Percentiles rank a stretch among this genome's conserved stretches.
Conservation (phyloP, 805 yeast genomes). For the Kockiozyma suomiensis region DNA sequence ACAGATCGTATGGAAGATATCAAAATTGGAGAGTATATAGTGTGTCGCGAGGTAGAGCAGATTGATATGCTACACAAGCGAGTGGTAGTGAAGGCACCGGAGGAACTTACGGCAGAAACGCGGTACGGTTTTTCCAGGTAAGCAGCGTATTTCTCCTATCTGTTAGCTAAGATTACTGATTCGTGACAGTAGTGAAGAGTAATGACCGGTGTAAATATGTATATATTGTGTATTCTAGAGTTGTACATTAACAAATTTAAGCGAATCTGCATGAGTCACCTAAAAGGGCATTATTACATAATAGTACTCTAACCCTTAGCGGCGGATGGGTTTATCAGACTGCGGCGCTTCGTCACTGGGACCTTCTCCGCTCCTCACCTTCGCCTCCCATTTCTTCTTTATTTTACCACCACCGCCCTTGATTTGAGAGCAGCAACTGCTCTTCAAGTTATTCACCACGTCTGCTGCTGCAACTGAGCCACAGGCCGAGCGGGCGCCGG, state of each 20-base stretch:
- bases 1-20: slow-evolving; percentile 1
- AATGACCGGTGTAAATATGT: neutral
- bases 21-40: slow-evolving; percentile 26
- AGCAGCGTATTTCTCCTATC: neutral
- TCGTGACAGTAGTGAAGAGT: neutral
- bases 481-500: slow-evolving; percentile 10
- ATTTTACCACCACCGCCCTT: too few species aligned
- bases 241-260: neutral
- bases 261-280: neutral
- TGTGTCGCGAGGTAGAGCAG: slow-evolving; percentile 32
- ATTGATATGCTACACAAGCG: neutral
- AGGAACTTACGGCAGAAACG: neutral
- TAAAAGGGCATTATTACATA: neutral
- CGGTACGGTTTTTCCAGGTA: slow-evolving; percentile 1
- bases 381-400: too few species aligned
- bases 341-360: slow-evolving; percentile 7
- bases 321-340: neutral
- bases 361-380: neutral
- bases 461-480: slow-evolving; percentile 12
- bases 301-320: neutral
- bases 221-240: neutral
- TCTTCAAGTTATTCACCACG: neutral
- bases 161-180: neutral
- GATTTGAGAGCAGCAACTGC: neutral
- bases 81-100: slow-evolving; percentile 13